Evolutionary conservation across 768 basidiomycete genomes (phyloP).

Genomic region (Epithele typhae): DNA sequence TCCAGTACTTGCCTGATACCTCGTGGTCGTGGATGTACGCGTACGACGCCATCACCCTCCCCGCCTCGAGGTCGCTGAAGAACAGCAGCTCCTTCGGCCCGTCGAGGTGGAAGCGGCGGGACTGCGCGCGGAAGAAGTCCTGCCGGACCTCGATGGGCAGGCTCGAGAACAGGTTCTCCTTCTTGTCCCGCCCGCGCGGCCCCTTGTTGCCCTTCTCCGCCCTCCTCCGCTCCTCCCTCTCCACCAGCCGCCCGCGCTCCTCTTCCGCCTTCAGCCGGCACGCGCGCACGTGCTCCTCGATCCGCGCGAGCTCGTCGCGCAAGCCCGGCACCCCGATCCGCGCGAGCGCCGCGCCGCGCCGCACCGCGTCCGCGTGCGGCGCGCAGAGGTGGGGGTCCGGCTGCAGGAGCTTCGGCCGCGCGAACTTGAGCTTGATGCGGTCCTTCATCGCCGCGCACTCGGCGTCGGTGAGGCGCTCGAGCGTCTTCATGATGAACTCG

Average conservation of each 20-base stretch:
- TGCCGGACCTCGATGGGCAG: slow-evolving; percentile 43
- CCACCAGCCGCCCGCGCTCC: background rate
- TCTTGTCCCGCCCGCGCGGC: no score
- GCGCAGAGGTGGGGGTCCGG: slow-evolving; percentile 25
- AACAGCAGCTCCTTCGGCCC: slow-evolving; percentile 28
- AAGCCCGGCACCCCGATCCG: slow-evolving; percentile 12
- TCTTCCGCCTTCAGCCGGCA: slow-evolving; percentile 7
- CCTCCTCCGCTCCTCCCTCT: slow-evolving; percentile 5
- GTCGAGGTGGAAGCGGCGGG: slow-evolving; percentile 33
- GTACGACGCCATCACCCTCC: slow-evolving; percentile 44
- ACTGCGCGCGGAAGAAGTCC: slow-evolving; percentile 41
- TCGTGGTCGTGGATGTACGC: slow-evolving; percentile 40
- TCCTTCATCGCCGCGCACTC: no score
- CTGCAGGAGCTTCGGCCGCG: background rate
- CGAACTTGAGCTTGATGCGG: no score
- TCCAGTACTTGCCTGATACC: slow-evolving; percentile 18
- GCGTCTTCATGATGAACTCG: slow-evolving; percentile 20
- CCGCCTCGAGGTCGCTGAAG: slow-evolving; percentile 28
- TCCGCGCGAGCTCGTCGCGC: slow-evolving; percentile 31
- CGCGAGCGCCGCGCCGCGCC: slow-evolving; percentile 14
- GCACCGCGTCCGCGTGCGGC: slow-evolving; percentile 36
- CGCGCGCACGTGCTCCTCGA: slow-evolving; percentile 37
- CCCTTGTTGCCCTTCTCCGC: no score
- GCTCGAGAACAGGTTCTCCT: no score
- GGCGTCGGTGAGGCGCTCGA: slow-evolving; percentile 3